Base-by-base conservation (phyloP, 345 rosid genomes). In the Sonneratia caseolaris region DNA sequence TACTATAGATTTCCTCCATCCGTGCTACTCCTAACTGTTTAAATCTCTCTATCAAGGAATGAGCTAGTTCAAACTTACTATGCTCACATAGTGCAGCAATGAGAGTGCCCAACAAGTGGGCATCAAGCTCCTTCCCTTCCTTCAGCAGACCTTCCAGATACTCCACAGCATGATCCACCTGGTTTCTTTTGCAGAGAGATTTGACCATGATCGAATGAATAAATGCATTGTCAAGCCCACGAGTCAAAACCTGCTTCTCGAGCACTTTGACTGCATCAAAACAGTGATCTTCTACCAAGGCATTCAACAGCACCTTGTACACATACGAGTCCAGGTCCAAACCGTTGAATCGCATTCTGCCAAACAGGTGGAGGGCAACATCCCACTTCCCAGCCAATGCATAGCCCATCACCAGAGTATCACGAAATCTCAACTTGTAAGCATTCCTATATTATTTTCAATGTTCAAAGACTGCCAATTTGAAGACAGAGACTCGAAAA, bases 301-400 rank as follows among this genome's bases (percentile, higher is more conserved):
- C 84, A 76, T 88, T 89, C 72, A 95, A 70, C 24, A 95, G 80
- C 22, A 92, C 87, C 32, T 87, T 87, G 71, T 90, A 95, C 14
- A 83, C 74, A 64, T 78, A 84, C 5, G 53, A 24, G 75, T 88
- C 93, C 87, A 95, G 81, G 74, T 95, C 99, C 72, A 85, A 49
- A 24, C 97, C 97, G 49, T 80, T 74, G 69, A 86, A 92, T 3
- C 97, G 86, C 96, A 92, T 87, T 72, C 70, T 77, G 43, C 92
- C 96, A 22, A 92, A 88, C 80, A 87, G 72, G 68, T 86, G 87
- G 72, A 95, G 90, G 27, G 99, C 97, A 42, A 77, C 64, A 3
- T 77, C 82, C 5, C 89, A 85, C 73, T 85, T 87, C 14, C 99
- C 97, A 0, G 92, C 96, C 0, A 90, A 56, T 0, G 97, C 87